Evolutionary conservation across 2,329 filamentous ascomycete genomes (phyloP).

Genomic region (Pseudogymnoascus sp.): DNA sequence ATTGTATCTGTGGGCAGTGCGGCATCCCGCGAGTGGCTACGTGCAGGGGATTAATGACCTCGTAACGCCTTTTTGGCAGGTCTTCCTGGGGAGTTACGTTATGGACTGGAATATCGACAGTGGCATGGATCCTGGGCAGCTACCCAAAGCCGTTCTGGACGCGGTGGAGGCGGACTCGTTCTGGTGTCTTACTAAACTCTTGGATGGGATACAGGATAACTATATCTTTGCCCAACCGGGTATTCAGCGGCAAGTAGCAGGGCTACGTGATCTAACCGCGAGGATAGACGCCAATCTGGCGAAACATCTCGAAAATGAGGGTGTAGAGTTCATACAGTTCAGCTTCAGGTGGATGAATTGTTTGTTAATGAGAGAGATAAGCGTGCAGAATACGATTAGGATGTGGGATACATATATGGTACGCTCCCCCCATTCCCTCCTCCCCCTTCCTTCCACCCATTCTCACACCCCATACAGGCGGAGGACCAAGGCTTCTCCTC

Average conservation of each 20-base stretch:
- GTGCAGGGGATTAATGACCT: slow-evolving; percentile 98
- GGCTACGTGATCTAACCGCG: slow-evolving; percentile 79
- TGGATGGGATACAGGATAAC: slow-evolving; percentile 99
- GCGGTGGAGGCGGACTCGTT: slow-evolving; percentile 97
- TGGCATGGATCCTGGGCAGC: slow-evolving; percentile 92
- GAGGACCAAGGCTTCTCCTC: slow-evolving; percentile 98
- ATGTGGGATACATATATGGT: slow-evolving; percentile 99
- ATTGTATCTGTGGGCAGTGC: slow-evolving; percentile 93
- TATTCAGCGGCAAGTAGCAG: slow-evolving; percentile 87
- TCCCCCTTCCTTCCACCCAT: not conserved
- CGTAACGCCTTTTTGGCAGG: slow-evolving; percentile 96
- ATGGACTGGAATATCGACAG: slow-evolving; percentile 86
- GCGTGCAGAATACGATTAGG: slow-evolving; percentile 88
- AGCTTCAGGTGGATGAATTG: slow-evolving; percentile 99
- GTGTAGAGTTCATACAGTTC: slow-evolving; percentile 98
- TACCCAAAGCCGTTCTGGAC: slow-evolving; percentile 83
- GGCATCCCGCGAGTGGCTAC: slow-evolving; percentile 94
- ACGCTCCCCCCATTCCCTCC: slow-evolving; percentile 29
- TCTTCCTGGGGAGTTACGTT: slow-evolving; percentile 90
- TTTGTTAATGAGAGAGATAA: slow-evolving; percentile 93
- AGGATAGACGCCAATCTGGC: slow-evolving; percentile 78
- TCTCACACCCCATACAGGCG: slow-evolving; percentile 46
- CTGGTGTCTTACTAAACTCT: slow-evolving; percentile 93
- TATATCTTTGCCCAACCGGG: slow-evolving; percentile 97
- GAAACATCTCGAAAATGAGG: slow-evolving; percentile 81